Base-by-base conservation (phyloP, 768 basidiomycete genomes). In the Hygrocybe coccinea region DNA sequence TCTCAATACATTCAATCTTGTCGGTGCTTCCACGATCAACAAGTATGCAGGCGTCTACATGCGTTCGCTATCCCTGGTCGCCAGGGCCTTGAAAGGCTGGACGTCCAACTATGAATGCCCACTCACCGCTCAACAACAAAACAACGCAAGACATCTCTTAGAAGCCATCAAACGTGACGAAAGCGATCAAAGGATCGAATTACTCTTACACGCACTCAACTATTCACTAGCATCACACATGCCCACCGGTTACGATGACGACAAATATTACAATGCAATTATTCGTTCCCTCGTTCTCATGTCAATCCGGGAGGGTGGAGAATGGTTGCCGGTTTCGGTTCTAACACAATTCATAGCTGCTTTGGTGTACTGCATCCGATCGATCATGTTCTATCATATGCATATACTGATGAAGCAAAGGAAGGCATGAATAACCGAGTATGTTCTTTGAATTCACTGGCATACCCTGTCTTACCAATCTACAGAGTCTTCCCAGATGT, bases 351-450 rank as follows among this genome's bases (percentile, higher is more conserved):
- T 37, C 29, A 51, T 51, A 14, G 50, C 50, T 8, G 50, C 50
- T 7, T 10, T 37, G 10, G 36, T 37, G n/a, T 51, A 51, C 35
- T 51, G 34, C 12, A 38, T 51, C 19, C 50, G 50, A 14, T 35
- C 50, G 50, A 51, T 34, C 15, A 51, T 51, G 50, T 21, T 51
- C 12, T 51, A 36, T 29, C 50, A 51, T 25, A 51, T 51, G 50
- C 33, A 51, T 22, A 9, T 36, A 8, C 21, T 51, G 9, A 38
- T 22, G 34, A 15, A 51, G n/a, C 6, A 35, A 12, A 5, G 21
- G 6, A 10, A 21, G 11, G 50, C 36, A 11, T 34, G 50, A n/a
- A 15, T 38, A 5, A 7, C 29, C 21, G 17, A 11, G 50, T 49
- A 34, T 14, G 29, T 49, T 49, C 11, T 24, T 33, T 33, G 12